These are phyloP conservation scores for peach (Prunus persica) DNA, from an alignment of 306 rosid species.

Conservation along the genomic window Prunus_persica_NCBIv2 NC_034015.1:21601501-21602000, in stretches of 20 bases:
- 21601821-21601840: too few species aligned
- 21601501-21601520: too few species aligned
- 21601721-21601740: not conserved
- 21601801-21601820: not conserved
- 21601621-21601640: not conserved
- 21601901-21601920: too few species aligned
- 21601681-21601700: too few species aligned
- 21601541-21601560: too few species aligned
- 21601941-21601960: constrained; percentile 20
- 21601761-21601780: not conserved
- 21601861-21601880: too few species aligned
- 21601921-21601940: not conserved
- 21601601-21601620: not conserved
- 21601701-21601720: not conserved
- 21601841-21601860: too few species aligned
- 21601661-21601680: not conserved
- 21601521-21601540: too few species aligned
- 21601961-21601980: constrained; percentile 29
- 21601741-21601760: not conserved
- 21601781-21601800: not conserved
- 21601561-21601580: too few species aligned
- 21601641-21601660: too few species aligned
- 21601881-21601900: too few species aligned
- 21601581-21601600: too few species aligned
- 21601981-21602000: constrained; percentile 47